Evolutionary conservation across 129 eudicot species (phyloP), one percentile per base, ranked within the genome.

Genomic region (Artemisia argyi): DNA sequence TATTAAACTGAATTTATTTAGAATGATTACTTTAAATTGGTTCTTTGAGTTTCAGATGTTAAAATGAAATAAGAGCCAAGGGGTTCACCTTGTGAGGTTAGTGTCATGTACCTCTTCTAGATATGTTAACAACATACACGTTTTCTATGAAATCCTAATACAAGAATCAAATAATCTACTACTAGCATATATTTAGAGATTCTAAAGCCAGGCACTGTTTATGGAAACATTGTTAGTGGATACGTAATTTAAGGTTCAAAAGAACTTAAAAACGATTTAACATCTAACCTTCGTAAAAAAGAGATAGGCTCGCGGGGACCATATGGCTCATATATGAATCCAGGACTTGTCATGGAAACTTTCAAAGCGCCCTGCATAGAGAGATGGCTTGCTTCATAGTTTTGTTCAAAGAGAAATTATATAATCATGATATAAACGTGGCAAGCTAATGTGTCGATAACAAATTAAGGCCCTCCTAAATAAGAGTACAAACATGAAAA

Each of bases 321-420:
- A 87, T 90, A 93, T 55, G 98, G 98, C 78, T 93, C 98, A 30
- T 85, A 89, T 46, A 93, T 57, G 68, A 93, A 44, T 68, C 98
- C 98, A 74, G 98, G 98, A 85, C 98, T 93, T 61, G 71, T 6
- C 96, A 85, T 85, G 39, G 96, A 73, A 63, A 93, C 85, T 60
- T 84, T 77, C 54, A 89, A 13, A 24, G 97, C 79, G 54, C 96
- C 98, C 98, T 93, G 88, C 76, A 73, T 7, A 39, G 10, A 68
- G 1, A 60, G 9, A 68, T 57, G 57, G 55, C 46, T 66, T 26
- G 18, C 19, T 59, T 76, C 42, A 48, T 32, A 69, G 53, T 39
- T 77, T 77, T 39, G 17, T 68, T 58, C 14, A 26, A 47, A 32
- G 58, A 46, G 17, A 4, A 65, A 66, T 11, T 46, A 17, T 32